These are phyloP conservation scores for Geotrichum australiense DNA, from an alignment of 1,139 yeast species.

Conservation along the genomic window DNA sequence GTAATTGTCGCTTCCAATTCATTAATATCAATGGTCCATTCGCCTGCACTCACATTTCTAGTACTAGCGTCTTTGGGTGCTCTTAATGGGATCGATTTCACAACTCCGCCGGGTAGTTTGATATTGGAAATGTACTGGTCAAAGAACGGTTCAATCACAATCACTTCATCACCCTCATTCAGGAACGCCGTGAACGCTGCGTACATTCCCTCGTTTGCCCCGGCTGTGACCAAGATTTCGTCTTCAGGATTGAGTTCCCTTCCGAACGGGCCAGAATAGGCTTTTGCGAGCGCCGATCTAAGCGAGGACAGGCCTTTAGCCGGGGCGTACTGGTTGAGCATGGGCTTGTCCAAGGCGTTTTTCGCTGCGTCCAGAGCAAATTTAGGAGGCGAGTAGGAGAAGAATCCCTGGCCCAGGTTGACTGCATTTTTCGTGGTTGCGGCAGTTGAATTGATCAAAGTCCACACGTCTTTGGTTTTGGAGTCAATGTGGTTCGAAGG, in stretches of 20 bases:
- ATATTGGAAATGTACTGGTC: slow-evolving; percentile 94
- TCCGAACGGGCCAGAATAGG: slow-evolving; percentile 62
- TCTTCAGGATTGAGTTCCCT: slow-evolving; percentile 48
- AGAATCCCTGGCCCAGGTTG: slow-evolving; percentile 94
- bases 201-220: slow-evolving; percentile 94
- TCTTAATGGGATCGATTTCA: slow-evolving; percentile 74
- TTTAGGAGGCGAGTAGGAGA: slow-evolving; percentile 87
- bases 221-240: slow-evolving; percentile 80
- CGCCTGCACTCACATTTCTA: slow-evolving; percentile 67
- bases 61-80: slow-evolving; percentile 69
- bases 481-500: slow-evolving; percentile 27
- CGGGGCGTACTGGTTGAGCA: slow-evolving; percentile 85
- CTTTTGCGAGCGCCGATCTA: slow-evolving; percentile 56
- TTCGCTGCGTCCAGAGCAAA: slow-evolving; percentile 87
- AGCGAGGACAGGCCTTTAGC: slow-evolving; percentile 81
- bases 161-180: slow-evolving; percentile 85
- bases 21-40: slow-evolving; percentile 80
- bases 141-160: slow-evolving; percentile 93
- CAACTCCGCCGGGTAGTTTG: slow-evolving; percentile 88
- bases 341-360: slow-evolving; percentile 61
- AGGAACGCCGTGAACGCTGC: slow-evolving; percentile 78
- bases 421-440: slow-evolving; percentile 63
- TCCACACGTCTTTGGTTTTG: slow-evolving; percentile 76
- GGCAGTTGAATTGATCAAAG: slow-evolving; percentile 89
- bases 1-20: slow-evolving; percentile 65